Conservation (phyloP, 306 rosid genomes). For the Malus fusca region DNA sequence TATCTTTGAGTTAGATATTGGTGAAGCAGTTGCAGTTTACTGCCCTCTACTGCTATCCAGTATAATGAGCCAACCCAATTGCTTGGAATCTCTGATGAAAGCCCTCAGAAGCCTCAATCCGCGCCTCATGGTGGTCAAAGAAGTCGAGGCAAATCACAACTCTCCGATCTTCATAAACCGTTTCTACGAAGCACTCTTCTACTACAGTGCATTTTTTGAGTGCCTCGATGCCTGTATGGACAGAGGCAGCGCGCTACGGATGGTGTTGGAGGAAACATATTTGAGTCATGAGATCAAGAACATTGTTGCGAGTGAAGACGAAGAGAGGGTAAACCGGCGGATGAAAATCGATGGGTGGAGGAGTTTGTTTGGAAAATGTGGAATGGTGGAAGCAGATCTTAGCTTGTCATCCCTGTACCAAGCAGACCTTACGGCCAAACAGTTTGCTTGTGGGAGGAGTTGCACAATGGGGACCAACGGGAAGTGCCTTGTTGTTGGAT, state of each 20-base stretch:
- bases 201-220: constrained; percentile 41
- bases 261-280: constrained; percentile 20
- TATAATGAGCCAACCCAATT: constrained; percentile 23
- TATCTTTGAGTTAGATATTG: constrained; percentile 26
- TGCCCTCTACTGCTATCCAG: constrained; percentile 15
- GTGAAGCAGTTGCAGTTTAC: constrained; percentile 42
- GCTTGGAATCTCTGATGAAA: constrained; percentile 36
- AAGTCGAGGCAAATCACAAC: constrained; percentile 53
- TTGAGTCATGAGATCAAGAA: constrained; percentile 31
- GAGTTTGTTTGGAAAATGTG: constrained; percentile 35
- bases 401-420: constrained; percentile 45
- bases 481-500: constrained; percentile 33
- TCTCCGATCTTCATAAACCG: constrained; percentile 41
- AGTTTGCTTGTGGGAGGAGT: constrained; percentile 29
- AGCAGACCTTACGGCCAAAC: constrained; percentile 36
- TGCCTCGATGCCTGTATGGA: constrained; percentile 40
- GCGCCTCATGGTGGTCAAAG: constrained; percentile 33
- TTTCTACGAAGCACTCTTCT: constrained; percentile 53
- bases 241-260: constrained; percentile 23
- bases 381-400: constrained; percentile 46
- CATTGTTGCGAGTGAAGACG: constrained; percentile 42
- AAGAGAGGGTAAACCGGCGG: constrained; percentile 28
- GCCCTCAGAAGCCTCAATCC: constrained; percentile 34
- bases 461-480: constrained; percentile 37
- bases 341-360: constrained; percentile 67